Percentiles rank a stretch among this genome's conserved stretches.
Conservation (phyloP, 75 land plant species). For the Selaginella tamariscina region DNA sequence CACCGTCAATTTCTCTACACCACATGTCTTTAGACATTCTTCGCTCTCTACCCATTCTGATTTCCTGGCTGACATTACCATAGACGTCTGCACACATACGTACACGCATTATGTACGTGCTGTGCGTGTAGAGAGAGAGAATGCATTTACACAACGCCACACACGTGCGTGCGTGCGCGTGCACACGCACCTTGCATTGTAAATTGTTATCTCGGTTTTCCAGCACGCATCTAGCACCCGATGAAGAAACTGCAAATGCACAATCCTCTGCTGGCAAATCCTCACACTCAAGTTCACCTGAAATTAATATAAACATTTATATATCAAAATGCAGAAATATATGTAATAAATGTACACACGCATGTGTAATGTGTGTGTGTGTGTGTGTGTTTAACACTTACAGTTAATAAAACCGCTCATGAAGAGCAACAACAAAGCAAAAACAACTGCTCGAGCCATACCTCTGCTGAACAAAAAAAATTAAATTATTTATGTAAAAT, state of each 20-base stretch:
- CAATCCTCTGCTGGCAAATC: slow-evolving; percentile 31
- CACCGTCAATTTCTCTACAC: slow-evolving; percentile 41
- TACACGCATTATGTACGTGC: not conserved
- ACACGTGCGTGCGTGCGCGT: too few species aligned
- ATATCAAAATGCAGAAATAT: not conserved
- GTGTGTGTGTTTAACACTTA: too few species aligned
- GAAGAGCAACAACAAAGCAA: not conserved
- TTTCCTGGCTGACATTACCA: slow-evolving; percentile 31
- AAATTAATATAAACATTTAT: not conserved
- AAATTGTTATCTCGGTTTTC: slow-evolving; percentile 16
- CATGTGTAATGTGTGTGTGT: too few species aligned
- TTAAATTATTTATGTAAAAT: too few species aligned
- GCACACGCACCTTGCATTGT: not conserved
- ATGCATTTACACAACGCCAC: too few species aligned
- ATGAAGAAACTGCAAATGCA: slow-evolving; percentile 38
- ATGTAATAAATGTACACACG: not conserved
- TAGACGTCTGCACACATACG: slow-evolving; percentile 46
- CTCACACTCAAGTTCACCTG: slow-evolving; percentile 34
- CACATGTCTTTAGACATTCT: slow-evolving; percentile 44
- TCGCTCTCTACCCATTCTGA: slow-evolving; percentile 48
- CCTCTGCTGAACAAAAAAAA: too few species aligned
- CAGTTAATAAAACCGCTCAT: not conserved
- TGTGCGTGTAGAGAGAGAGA: too few species aligned
- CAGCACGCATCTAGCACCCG: slow-evolving; percentile 37
- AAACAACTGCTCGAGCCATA: not conserved